Conservation (phyloP, 768 basidiomycete species). For the Ramaria sp. region DNA sequence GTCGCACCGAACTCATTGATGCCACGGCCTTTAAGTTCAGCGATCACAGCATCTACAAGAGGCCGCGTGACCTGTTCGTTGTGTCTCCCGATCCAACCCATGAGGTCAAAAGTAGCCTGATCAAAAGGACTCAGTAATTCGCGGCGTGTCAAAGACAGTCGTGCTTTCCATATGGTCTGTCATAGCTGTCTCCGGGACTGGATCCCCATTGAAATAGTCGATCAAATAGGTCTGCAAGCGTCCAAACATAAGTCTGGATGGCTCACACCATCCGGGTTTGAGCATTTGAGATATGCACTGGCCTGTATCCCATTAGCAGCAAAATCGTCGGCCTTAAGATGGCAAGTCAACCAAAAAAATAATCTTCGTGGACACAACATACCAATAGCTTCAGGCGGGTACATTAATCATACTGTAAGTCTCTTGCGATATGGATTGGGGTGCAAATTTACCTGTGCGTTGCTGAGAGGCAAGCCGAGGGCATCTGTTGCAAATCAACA, state of each 20-base stretch:
- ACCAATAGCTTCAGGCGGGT: not conserved
- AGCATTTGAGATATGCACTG: not conserved
- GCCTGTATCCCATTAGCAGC: conserved; percentile 10
- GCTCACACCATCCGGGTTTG: too few relatives aligned
- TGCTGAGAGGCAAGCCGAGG: conserved; percentile 1
- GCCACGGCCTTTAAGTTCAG: conserved; percentile 4
- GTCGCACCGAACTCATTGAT: conserved; percentile 9
- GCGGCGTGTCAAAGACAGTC: not conserved
- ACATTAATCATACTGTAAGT: not conserved
- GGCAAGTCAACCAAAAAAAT: not conserved
- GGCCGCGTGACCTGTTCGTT: conserved; percentile 1
- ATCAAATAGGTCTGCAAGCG: conserved; percentile 1
- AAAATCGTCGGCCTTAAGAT: conserved; percentile 8
- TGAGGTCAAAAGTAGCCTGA: not conserved
- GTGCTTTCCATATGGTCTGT: not conserved
- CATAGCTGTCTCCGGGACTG: not conserved
- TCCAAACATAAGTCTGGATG: not conserved
- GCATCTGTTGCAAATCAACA: conserved; percentile 3
- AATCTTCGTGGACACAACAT: not conserved
- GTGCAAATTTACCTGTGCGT: conserved; percentile 1
- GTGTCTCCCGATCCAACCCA: conserved; percentile 3
- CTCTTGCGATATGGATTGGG: not conserved
- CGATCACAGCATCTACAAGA: conserved; percentile 5
- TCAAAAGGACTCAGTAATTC: not conserved
- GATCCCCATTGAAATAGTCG: conserved; percentile 7